Evolutionary conservation across 108 stramenopile species (phyloP), one percentile per base, ranked within the genome.

Genomic region (Discostella pseudostelligera): DNA sequence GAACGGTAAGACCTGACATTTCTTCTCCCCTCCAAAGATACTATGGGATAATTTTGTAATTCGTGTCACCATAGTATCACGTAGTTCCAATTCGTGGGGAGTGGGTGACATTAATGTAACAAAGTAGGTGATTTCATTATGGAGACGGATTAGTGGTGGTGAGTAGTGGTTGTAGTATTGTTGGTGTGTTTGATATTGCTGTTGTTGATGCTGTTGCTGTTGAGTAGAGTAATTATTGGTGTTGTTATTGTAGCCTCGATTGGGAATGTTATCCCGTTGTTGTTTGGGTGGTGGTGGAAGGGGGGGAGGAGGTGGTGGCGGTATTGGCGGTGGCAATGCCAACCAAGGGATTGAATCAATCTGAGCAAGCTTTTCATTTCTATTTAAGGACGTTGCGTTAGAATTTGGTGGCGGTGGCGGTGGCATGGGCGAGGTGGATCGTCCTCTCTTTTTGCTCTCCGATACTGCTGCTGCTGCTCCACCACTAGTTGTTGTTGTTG

Each of bases 61-160:
- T 35, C 77, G 65, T 9, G 66, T 51, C 0, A 95, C 70, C 39
- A 91, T 59, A 2, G 40, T 67, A 10, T 86, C 57, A 21, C 95
- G 80, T 45, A 66, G 21, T 58, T 72, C 16, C 57, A 84, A 68
- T 81, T 96, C 96, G 6, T 78, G 81, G 29, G 46, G 32, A 1
- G 78, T 86, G 9, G 96, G 96, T 63, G 81, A 77, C 83, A 97
- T 93, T 42, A 97, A 56, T 35, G 83, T 72, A 35, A 88, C 86
- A 69, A 99, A 96, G 8, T 85, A 82, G 3, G 98, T 86, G 45
- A 99, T 92, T 81, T 99, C 98, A 76, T 98, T 95, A 83, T 99
- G 98, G 29, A 99, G 72, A 11, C 78, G 65, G 8, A 94, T 78
- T 12, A 97, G 53, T 8, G 84, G 84, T 35, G 85, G 79, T 5